Percentiles rank a stretch among this genome's conserved stretches.
Evolutionary conservation across 768 basidiomycete genomes (phyloP).

Genomic region (Tremella mesenterica): DNA sequence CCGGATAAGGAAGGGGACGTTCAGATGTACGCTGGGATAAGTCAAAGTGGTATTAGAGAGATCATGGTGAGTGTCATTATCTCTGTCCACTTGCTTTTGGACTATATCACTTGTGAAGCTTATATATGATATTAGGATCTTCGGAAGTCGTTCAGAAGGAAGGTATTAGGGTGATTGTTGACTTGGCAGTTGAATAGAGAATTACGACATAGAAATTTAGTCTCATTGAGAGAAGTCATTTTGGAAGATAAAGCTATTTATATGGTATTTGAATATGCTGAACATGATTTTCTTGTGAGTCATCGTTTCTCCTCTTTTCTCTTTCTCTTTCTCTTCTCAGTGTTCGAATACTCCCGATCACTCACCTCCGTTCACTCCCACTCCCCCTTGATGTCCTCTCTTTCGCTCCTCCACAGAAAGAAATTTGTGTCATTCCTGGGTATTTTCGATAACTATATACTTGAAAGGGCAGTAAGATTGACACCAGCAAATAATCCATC

Average conservation of each 20-base stretch:
- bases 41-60: slow-evolving; percentile 93
- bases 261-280: slow-evolving; percentile 99
- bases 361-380: too few relatives aligned
- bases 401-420: too few relatives aligned
- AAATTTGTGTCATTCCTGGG: too few relatives aligned
- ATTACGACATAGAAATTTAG: slow-evolving; percentile 61
- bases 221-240: slow-evolving; percentile 85
- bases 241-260: slow-evolving; percentile 97
- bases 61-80: slow-evolving; percentile 62
- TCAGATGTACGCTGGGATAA: slow-evolving; percentile 89
- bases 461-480: not conserved
- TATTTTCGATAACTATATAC: too few relatives aligned
- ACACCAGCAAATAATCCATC: slow-evolving; percentile 90
- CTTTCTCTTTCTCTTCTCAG: too few relatives aligned
- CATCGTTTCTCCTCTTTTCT: too few relatives aligned
- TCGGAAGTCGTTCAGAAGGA: not conserved
- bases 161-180: not conserved
- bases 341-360: too few relatives aligned
- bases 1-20: slow-evolving; percentile 99
- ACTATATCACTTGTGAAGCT: too few relatives aligned
- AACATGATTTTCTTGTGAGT: slow-evolving; percentile 90
- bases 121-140: not conserved
- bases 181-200: slow-evolving; percentile 22
- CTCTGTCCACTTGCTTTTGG: too few relatives aligned
- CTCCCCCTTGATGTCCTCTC: too few relatives aligned